Evolutionary conservation across 2,329 filamentous ascomycete genomes (phyloP).

Genomic region (Pseudodiploospora longispora): DNA sequence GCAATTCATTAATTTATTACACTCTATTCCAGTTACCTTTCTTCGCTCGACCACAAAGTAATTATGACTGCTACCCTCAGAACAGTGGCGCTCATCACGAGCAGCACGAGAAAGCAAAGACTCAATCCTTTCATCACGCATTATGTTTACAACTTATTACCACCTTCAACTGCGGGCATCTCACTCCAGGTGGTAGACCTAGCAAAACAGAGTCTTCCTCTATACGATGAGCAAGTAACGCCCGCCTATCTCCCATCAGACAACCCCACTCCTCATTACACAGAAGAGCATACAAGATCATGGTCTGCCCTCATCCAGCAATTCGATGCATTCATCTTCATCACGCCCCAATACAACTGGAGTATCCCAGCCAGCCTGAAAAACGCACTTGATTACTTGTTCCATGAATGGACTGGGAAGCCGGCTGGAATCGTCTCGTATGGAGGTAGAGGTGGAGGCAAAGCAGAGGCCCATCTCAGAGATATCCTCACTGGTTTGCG

Average conservation of each 20-base stretch:
- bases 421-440: conserved; percentile 46
- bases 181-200: conserved; percentile 26
- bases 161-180: conserved; percentile 1
- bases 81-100: conserved; percentile 26
- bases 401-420: conserved; percentile 50
- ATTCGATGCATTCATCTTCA: conserved; percentile 40
- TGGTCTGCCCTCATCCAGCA: conserved; percentile 37
- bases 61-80: no score
- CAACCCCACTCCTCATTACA: conserved; percentile 20
- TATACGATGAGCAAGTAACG: conserved; percentile 34
- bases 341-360: conserved; percentile 50
- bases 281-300: conserved; percentile 30
- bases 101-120: conserved; percentile 25
- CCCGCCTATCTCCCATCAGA: conserved; percentile 29
- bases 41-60: no score
- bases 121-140: conserved; percentile 25
- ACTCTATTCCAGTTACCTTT: no score
- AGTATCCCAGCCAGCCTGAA: conserved; percentile 46
- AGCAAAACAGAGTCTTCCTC: conserved; percentile 31
- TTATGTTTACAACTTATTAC: conserved; percentile 22
- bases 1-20: no score
- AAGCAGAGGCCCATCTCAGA: conserved; percentile 10
- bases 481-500: conserved; percentile 12
- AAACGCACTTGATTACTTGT: conserved; percentile 56
- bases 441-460: conserved; percentile 35